Conservation (phyloP, 2,329 filamentous ascomycete genomes). For the Pseudopyrenochaeta lycopersici region DNA sequence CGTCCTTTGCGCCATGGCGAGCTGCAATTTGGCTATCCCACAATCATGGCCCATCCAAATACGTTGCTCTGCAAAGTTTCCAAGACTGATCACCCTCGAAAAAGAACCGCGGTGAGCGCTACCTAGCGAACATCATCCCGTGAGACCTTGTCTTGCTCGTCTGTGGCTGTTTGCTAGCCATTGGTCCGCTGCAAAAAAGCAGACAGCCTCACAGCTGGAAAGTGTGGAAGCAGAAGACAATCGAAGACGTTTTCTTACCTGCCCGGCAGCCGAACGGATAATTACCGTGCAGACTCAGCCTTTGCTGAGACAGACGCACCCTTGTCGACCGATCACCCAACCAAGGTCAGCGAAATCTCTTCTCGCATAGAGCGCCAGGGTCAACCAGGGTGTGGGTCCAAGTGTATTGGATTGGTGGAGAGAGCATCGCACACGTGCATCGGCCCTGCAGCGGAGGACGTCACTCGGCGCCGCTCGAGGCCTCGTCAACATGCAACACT, state of each 20-base stretch:
- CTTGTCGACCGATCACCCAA: constrained; percentile 17
- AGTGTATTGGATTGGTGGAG: constrained; percentile 18
- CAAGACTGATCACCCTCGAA: not conserved
- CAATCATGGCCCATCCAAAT: no score
- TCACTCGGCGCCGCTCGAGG: constrained; percentile 15
- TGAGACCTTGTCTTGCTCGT: not conserved
- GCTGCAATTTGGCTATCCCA: no score
- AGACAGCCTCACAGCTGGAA: constrained; percentile 1
- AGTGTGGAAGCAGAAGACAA: not conserved
- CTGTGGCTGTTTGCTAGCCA: constrained; percentile 8
- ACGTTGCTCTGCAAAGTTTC: not conserved
- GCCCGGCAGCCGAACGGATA: not conserved
- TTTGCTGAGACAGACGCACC: constrained; percentile 5
- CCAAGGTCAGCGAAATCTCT: constrained; percentile 24
- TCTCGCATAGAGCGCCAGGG: constrained; percentile 3
- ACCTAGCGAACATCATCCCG: constrained; percentile 1
- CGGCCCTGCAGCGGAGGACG: constrained; percentile 27
- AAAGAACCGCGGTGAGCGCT: not conserved
- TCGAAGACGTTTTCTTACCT: not conserved
- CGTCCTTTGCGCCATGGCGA: not conserved
- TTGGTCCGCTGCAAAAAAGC: constrained; percentile 22
- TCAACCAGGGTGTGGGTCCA: not conserved
- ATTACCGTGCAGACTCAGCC: constrained; percentile 4
- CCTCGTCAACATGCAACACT: not conserved
- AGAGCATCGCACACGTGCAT: constrained; percentile 20